Base-by-base conservation (phyloP, 2,329 filamentous ascomycete genomes). In the Neocucurbitaria cava region DNA sequence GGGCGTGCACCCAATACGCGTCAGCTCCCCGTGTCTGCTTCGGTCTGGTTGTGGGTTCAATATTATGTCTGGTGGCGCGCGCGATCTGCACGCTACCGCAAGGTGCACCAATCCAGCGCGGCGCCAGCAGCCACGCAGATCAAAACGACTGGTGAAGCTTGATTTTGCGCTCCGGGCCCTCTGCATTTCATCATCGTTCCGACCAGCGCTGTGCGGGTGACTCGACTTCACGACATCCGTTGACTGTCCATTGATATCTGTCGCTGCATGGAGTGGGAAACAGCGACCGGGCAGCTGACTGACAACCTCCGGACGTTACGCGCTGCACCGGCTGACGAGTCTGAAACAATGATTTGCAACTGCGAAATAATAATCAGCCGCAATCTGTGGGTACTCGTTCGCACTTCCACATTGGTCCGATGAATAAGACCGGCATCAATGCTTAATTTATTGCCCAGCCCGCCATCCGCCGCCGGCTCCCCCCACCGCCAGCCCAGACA, bases 401-500 rank as follows among this genome's bases (percentile, higher is more conserved):
- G 15, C 21, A 11, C 10, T 42, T 42, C 23, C 40, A 15, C 23
- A 28, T 42, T 42, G 21, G 40, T 17, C 41, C 41, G 41, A 40
- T 17, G 15, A 43, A 31, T 11, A 43, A 30, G 23, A 4, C 41
- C 24, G 41, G 21, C 9, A 15, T 1, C 20, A 40, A 43, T 10
- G 41, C 41, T 43, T 43, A 43, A 18, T 26, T 43, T 43, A 43
- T 30, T 43, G 41, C 41, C 41, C 23, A 43, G 41, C 41, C 41
- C 30, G 23, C 5, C n/a, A 15, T 17, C 38, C 8, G 38, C 38
- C 23, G n/a, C 36, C 36, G 26, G 26, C 26, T 17, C 13, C 36
- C 18, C 18, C 36, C 36, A 20, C 36, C 36, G 3, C n/a, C 18
- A 9, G 6, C 21, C 36, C 36, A 39, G 17, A 39, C 36, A 38